Base-by-base conservation (phyloP, 305 asterid genomes). In the Fraxinus nigra region DNA sequence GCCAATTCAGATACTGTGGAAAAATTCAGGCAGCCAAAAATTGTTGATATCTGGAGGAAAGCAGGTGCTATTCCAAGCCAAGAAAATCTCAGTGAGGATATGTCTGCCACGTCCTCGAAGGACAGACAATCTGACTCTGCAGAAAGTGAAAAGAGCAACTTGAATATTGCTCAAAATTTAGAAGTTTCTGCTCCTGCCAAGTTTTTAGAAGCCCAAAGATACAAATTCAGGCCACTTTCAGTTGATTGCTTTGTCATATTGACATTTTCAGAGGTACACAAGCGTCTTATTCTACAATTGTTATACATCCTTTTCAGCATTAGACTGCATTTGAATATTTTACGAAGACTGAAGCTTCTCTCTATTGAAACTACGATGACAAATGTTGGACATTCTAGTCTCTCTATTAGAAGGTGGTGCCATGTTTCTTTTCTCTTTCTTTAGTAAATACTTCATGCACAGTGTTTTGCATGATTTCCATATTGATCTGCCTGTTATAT, bases 201-300 rank as follows among this genome's bases (percentile, higher is more conserved):
- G 89, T 83, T 80, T 81, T 82, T 94, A 73, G 97, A 93, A 87
- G 89, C 89, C 75, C 98, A 94, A 84, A 89, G 87, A 82, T 79
- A 87, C 91, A 94, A 91, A 79, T 92, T 93, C 91, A 91, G 98
- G 92, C 97, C 92, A 82, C 93, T 94, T 87, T 87, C 84, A 72
- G 87, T 87, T 72, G 92, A 89, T 76, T 93, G 97, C 86, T 84
- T 90, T 86, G 80, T 90, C 82, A 88, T 90, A 76, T 87, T 94
- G 81, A 82, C 90, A 83, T 85, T 86, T 85, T 61, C 81, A 76
- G 88, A 91, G 98, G 98, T 94, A 85, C 13, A 79, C 35, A 18
- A 18, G 70, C 80, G 63, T 75, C 81, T 85, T 70, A 26, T 48
- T 75, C 72, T 69, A n/a, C 81, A 75, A 24, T 63, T 24, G 63